Conservation (phyloP, 2,329 filamentous ascomycete genomes). For the Ceratocystis eucalypticola region DNA sequence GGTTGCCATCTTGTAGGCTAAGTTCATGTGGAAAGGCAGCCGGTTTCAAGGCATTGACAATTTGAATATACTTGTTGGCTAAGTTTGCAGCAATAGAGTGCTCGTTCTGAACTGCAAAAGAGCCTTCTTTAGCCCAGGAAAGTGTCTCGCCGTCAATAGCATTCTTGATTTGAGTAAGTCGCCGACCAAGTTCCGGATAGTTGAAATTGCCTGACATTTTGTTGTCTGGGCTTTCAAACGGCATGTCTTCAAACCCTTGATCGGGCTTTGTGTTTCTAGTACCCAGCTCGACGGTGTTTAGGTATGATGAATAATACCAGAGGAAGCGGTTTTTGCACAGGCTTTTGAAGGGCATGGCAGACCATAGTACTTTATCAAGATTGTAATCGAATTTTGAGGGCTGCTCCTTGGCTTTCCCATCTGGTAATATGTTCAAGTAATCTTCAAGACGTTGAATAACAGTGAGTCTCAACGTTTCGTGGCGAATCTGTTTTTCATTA, state of each 20-base stretch:
- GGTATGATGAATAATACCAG: constrained; percentile 90
- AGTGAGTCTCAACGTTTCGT: constrained; percentile 76
- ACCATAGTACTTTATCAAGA: constrained; percentile 40
- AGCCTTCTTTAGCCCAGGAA: constrained; percentile 58
- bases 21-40: constrained; percentile 62
- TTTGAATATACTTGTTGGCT: constrained; percentile 71
- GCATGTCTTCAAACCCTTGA: constrained; percentile 61
- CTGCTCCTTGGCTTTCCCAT: constrained; percentile 29
- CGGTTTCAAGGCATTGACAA: constrained; percentile 59
- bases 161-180: constrained; percentile 55
- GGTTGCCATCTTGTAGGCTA: constrained; percentile 64
- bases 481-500: constrained; percentile 52
- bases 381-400: constrained; percentile 30
- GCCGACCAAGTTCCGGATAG: constrained; percentile 58
- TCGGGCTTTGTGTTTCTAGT: constrained; percentile 49
- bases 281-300: constrained; percentile 54
- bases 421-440: constrained; percentile 51
- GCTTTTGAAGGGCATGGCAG: constrained; percentile 80
- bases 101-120: constrained; percentile 48
- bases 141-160: constrained; percentile 58
- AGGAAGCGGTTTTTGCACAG: constrained; percentile 82
- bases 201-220: constrained; percentile 77
- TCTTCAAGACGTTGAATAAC: constrained; percentile 76
- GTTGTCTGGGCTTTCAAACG: constrained; percentile 68
- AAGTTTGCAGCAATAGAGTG: constrained; percentile 68